Evolutionary conservation across 2,329 filamentous ascomycete genomes (phyloP).

Genomic region (Cladosporium sp.): DNA sequence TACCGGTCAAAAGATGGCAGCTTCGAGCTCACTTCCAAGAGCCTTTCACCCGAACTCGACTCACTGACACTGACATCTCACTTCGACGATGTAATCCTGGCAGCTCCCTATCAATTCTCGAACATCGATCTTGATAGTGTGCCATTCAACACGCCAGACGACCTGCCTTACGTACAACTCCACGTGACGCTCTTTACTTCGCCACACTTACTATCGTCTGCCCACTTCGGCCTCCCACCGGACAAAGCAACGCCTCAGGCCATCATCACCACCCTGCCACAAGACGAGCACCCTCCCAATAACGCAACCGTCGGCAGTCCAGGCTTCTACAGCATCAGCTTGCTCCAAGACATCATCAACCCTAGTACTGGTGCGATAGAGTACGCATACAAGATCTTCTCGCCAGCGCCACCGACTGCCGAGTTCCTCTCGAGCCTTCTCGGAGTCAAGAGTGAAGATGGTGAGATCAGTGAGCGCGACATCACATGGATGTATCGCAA

Average conservation of each 20-base stretch:
- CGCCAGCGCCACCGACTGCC: constrained; percentile 45
- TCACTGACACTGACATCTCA: not conserved
- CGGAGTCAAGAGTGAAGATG: constrained; percentile 32
- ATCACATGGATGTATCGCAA: constrained; percentile 77
- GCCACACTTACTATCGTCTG: constrained; percentile 64
- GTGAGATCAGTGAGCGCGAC: constrained; percentile 33
- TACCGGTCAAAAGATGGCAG: constrained; percentile 22
- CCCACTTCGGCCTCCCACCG: constrained; percentile 65
- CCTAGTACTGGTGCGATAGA: constrained; percentile 34
- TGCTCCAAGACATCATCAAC: constrained; percentile 61
- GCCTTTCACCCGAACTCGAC: constrained; percentile 1
- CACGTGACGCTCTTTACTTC: constrained; percentile 89
- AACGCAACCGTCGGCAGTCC: constrained; percentile 63
- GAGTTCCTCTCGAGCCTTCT: constrained; percentile 49
- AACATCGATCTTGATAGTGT: constrained; percentile 53
- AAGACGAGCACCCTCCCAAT: constrained; percentile 48
- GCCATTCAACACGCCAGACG: constrained; percentile 56
- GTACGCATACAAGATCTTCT: constrained; percentile 66
- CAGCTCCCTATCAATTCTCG: constrained; percentile 78
- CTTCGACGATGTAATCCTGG: constrained; percentile 65
- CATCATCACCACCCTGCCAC: constrained; percentile 76
- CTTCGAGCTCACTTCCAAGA: not conserved
- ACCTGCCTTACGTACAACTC: constrained; percentile 78
- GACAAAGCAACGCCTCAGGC: constrained; percentile 62
- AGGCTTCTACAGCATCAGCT: constrained; percentile 82